Evolutionary conservation across 129 eudicot species (phyloP).

Genomic region (Helianthus annuus): HanXRQr2.0-SUNRISE NC_035442.2:26822521-26823020

Average conservation of each 20-base stretch:
- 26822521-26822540: too few species aligned
- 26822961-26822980: slow-evolving; percentile 56
- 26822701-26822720: slow-evolving; percentile 38
- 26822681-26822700: slow-evolving; percentile 52
- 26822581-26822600: not conserved
- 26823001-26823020: slow-evolving; percentile 46
- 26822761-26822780: slow-evolving; percentile 52
- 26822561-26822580: too few species aligned
- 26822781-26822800: slow-evolving; percentile 55
- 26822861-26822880: not conserved
- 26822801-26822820: slow-evolving; percentile 78
- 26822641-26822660: slow-evolving; percentile 53
- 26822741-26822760: slow-evolving; percentile 75
- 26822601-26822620: slow-evolving; percentile 66
- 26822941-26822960: slow-evolving; percentile 77
- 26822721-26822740: slow-evolving; percentile 41
- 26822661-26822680: slow-evolving; percentile 52
- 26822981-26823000: slow-evolving; percentile 75
- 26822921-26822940: slow-evolving; percentile 43
- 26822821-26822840: slow-evolving; percentile 31
- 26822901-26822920: slow-evolving; percentile 15
- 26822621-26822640: slow-evolving; percentile 75
- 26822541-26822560: too few species aligned
- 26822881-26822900: not conserved
- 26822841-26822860: not conserved